These are phyloP conservation scores for Fusarium nelsonii DNA, from an alignment of 2,329 filamentous ascomycete genomes.

Conservation along the genomic window DNA sequence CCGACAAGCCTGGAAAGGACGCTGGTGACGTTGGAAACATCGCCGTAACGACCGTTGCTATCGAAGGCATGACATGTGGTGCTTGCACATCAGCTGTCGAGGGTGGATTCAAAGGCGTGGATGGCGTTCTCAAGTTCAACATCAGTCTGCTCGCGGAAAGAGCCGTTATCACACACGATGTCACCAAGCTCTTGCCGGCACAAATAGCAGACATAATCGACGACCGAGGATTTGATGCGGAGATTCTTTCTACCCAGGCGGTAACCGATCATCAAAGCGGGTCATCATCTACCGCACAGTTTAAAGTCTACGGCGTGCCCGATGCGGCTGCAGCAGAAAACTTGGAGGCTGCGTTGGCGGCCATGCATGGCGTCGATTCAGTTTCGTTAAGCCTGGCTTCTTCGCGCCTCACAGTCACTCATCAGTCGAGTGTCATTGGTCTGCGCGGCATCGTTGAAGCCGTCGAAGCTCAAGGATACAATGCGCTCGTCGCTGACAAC, in stretches of 20 bases:
- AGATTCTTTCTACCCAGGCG: conserved; percentile 80
- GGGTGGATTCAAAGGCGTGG: conserved; percentile 79
- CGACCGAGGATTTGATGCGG: conserved; percentile 88
- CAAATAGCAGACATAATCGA: conserved; percentile 87
- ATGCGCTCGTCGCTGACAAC: conserved; percentile 88
- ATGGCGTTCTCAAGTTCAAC: conserved; percentile 89
- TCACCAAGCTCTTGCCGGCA: conserved; percentile 75
- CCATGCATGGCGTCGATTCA: conserved; percentile 78
- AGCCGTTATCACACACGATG: conserved; percentile 87
- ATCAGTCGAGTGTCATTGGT: conserved; percentile 78
- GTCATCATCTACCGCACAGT: conserved; percentile 73
- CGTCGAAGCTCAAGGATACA: conserved; percentile 85
- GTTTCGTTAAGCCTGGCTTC: conserved; percentile 80
- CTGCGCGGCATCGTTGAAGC: conserved; percentile 85
- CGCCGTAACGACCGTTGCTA: conserved; percentile 84
- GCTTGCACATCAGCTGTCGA: conserved; percentile 95
- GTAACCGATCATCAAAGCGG: conserved; percentile 67
- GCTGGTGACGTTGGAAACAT: conserved; percentile 57
- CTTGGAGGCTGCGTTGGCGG: conserved; percentile 76
- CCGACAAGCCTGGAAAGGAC: conserved; percentile 28
- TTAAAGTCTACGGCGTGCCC: conserved; percentile 85
- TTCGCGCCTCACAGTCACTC: conserved; percentile 78
- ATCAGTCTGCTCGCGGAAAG: conserved; percentile 94
- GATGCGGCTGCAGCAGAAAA: conserved; percentile 78
- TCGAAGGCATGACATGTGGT: conserved; percentile 98